Conservation (phyloP, 169 alveolate species). For the Plasmodium sp. region DNA sequence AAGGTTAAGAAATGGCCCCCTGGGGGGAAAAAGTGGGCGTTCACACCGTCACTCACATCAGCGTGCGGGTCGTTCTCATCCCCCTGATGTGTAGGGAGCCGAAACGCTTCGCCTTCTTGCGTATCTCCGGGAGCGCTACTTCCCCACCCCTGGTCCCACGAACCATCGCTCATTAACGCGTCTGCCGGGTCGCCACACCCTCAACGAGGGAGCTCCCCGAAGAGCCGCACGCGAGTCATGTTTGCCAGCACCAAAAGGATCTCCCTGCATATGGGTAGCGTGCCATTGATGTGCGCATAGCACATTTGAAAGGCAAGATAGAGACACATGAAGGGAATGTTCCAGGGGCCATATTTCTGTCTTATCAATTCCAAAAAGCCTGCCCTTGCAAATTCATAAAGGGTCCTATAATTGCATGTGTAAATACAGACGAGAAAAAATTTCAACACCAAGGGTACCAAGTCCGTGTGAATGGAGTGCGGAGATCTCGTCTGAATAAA, state of each 20-base stretch:
- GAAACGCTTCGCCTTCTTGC: neutral
- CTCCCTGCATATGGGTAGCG: neutral
- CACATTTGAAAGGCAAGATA: constrained; percentile 32
- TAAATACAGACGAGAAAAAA: constrained; percentile 59
- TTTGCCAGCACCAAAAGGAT: constrained; percentile 11
- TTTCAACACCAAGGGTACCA: constrained; percentile 61
- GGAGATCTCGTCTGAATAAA: constrained; percentile 70
- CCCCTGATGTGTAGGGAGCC: neutral
- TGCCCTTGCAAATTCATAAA: constrained; percentile 28
- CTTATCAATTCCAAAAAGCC: constrained; percentile 65
- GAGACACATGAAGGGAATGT: constrained; percentile 33
- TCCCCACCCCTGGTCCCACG: neutral
- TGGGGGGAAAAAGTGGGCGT: neutral
- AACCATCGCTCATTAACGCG: neutral
- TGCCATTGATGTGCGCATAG: neutral
- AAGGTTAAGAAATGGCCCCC: neutral
- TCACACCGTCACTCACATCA: too few species aligned
- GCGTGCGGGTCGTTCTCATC: too few species aligned
- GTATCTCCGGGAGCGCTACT: too few species aligned
- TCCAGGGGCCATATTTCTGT: constrained; percentile 72
- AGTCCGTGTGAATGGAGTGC: constrained; percentile 51
- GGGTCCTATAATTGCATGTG: constrained; percentile 46
- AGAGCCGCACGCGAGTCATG: constrained; percentile 7
- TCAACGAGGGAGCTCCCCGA: neutral
- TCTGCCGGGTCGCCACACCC: neutral